Evolutionary conservation across 805 yeast genomes (phyloP).

Genomic region (Nakazawaea peltata): DNA sequence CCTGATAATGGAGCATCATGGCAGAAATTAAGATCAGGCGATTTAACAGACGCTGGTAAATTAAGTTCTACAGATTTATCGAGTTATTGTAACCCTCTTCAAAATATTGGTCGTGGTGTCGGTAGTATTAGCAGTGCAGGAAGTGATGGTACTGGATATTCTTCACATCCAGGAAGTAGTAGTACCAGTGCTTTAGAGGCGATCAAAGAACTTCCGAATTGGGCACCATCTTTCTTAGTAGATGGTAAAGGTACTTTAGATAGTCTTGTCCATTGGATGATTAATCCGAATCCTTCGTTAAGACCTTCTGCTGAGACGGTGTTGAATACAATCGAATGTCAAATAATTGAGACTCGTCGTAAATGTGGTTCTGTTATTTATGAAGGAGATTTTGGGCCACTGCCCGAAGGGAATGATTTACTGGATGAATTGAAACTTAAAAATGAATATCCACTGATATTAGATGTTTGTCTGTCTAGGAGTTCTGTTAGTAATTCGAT

Average conservation of each 20-base stretch:
- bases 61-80: slow-evolving; percentile 64
- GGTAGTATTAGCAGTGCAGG: slow-evolving; percentile 9
- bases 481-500: neutral
- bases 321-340: slow-evolving; percentile 64
- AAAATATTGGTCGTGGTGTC: slow-evolving; percentile 2
- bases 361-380: slow-evolving; percentile 91
- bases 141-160: slow-evolving; percentile 8
- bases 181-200: slow-evolving; percentile 11
- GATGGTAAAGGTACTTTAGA: slow-evolving; percentile 71
- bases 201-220: slow-evolving; percentile 46
- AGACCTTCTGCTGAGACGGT: slow-evolving; percentile 77
- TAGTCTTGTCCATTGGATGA: slow-evolving; percentile 78
- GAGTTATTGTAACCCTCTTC: slow-evolving; percentile 14
- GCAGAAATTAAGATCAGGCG: slow-evolving; percentile 94
- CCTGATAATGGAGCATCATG: slow-evolving; percentile 97
- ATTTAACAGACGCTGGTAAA: slow-evolving; percentile 88
- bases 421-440: slow-evolving; percentile 11
- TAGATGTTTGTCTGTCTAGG: slow-evolving; percentile 3
- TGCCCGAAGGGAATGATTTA: slow-evolving; percentile 31
- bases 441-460: slow-evolving; percentile 3
- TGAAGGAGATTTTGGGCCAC: slow-evolving; percentile 94
- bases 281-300: slow-evolving; percentile 69
- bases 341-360: slow-evolving; percentile 68
- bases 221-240: slow-evolving; percentile 83
- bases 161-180: slow-evolving; percentile 4